Evolutionary conservation across 1,284 basidiomycete species (phyloP).

Genomic region (Melampsora americana): DNA sequence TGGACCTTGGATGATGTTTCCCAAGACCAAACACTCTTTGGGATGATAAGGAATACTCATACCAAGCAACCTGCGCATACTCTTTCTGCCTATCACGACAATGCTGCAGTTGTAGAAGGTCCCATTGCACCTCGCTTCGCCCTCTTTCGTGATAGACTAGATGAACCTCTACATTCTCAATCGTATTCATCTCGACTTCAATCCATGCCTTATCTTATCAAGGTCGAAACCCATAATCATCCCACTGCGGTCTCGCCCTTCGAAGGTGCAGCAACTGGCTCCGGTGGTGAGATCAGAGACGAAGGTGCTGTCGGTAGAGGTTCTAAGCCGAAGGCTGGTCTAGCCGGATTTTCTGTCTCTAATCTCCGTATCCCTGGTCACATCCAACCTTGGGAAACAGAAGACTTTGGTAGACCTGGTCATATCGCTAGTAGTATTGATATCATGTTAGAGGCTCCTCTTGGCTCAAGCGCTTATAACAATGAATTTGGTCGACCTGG

Average conservation of each 20-base stretch:
- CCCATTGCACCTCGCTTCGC: slow-evolving; percentile 71
- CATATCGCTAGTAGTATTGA: slow-evolving; percentile 92
- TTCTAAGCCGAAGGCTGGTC: slow-evolving; percentile 92
- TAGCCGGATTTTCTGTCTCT: slow-evolving; percentile 90
- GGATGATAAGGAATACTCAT: slow-evolving; percentile 96
- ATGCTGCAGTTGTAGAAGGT: slow-evolving; percentile 89
- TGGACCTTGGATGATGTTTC: slow-evolving; percentile 79
- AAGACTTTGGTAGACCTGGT: slow-evolving; percentile 73
- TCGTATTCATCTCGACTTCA: slow-evolving; percentile 60
- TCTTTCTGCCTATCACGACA: slow-evolving; percentile 96
- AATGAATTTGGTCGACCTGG: slow-evolving; percentile 96
- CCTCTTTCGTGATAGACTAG: slow-evolving; percentile 15
- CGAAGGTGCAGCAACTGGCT: slow-evolving; percentile 94
- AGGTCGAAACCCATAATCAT: slow-evolving; percentile 99
- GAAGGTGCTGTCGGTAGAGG: slow-evolving; percentile 94
- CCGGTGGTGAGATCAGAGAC: slow-evolving; percentile 96
- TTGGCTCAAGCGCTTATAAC: slow-evolving; percentile 94
- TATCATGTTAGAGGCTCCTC: slow-evolving; percentile 94
- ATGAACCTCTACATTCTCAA: not conserved
- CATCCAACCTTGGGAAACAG: slow-evolving; percentile 84
- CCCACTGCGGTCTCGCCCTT: slow-evolving; percentile 97
- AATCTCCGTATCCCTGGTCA: slow-evolving; percentile 86
- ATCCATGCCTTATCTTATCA: slow-evolving; percentile 85
- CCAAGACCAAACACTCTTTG: slow-evolving; percentile 79
- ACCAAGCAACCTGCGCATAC: slow-evolving; percentile 58